Evolutionary conservation across 371 early-diverging fungal genomes (phyloP), one percentile per base, ranked within the genome.

Genomic region (Lichtheimia corymbifera): DNA sequence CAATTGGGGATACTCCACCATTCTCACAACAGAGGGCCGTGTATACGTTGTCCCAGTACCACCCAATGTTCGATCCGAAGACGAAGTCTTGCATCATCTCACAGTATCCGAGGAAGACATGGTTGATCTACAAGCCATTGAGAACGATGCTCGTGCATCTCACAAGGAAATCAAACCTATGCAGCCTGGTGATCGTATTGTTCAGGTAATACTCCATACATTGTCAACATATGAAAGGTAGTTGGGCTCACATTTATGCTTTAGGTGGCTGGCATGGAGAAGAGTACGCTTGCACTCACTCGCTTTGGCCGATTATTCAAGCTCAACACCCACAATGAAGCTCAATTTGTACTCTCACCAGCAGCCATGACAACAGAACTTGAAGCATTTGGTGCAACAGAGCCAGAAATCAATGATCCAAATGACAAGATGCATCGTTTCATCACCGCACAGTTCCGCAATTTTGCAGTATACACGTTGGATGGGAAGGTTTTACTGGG

Each of bases 1-100:
- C 9, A 74, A 72, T 35, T 77, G 74, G 75, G 59, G 55, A 7
- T 70, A 68, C 40, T 74, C 75, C 0, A 63, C 61, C 22, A 47
- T 72, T 5, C 55, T 77, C 35, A 72, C 74, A 11, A 55, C 51
- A 4, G n/a, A 28, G 3, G 78, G 78, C 3, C 55, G 47, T n/a
- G 9, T 77, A 4, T 63, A 63, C 42, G 45, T 70, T 12, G 47
- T 77, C 11, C 68, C 70, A 0, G 49, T 53, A 6, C 77, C 77
- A 4, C 62, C 64, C 30, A 18, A 13, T 1, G 50, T 35, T 5
- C n/a, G 7, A 17, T 50, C 50, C 25, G 27, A 18, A 13, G 49
- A 44, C 7, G 54, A 28, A 0, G 45, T 28, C 25, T 47, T 61
- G 24, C 12, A 50, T 3, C 35, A 50, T 17, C 13, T 43, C 2